Base-by-base conservation (phyloP, 305 asterid genomes). In the Nicotiana rustica region DNA sequence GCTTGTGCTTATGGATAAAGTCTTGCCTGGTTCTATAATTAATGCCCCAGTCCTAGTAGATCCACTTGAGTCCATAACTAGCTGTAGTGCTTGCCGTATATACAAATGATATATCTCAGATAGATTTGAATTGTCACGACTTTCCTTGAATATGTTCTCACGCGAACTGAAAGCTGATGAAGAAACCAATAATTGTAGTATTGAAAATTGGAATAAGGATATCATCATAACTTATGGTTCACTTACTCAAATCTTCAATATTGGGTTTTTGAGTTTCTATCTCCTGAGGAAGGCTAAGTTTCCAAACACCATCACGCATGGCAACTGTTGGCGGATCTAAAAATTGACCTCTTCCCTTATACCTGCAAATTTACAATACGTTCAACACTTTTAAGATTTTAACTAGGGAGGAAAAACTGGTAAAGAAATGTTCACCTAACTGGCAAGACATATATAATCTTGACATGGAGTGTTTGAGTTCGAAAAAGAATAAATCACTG, bases 1-100 rank as follows among this genome's bases (percentile, higher is more conserved):
- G 49, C 7, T 71, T 7, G 25, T 49, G 62, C 64, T 49, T 7
- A 2, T 49, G 47, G 55, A 44, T 52, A 29, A 21, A n/a, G 49
- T 60, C 90, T 91, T 92, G 86, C 98, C 97, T 89, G 99, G 99
- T 89, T 96, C 99, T 86, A 92, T 78, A 82, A 96, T 92, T 89
- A 96, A 88, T 81, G 98, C 96, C 85, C 97, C 98, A 83, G 93
- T 85, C 47, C 61, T 86, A 77, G 90, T 85, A 87, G 70, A 78
- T 21, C 84, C 88, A 17, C 85, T 78, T 64, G 91, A 81, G 82
- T 87, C 91, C 76, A 81, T 59, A 83, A 83, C 84, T 69, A 83
- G 84, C 55, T 78, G 68, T 60, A 82, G 83, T 87, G 90, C 93
- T 41, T 87, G 85, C 77, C 84, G 87, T 88, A 96, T 89, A 80